Base-by-base conservation (phyloP, 2,329 filamentous ascomycete species). In the Cordyceps cicadae region DNA sequence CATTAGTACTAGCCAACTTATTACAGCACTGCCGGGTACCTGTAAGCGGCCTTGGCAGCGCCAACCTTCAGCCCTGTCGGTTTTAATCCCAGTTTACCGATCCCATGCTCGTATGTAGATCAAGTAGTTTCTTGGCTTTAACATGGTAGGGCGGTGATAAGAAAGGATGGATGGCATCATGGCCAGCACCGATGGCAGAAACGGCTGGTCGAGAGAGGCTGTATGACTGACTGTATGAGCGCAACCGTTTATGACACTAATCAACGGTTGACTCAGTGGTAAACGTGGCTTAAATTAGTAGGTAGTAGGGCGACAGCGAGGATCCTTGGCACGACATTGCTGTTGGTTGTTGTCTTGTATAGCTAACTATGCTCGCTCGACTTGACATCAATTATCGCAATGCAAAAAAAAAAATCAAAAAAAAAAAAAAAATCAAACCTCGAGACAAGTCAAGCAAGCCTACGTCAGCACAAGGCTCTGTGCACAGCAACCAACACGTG, bases 1-100 rank as follows among this genome's bases (percentile, higher is more conserved):
- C n/a, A n/a, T n/a, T n/a, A n/a, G n/a, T 24, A 24, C 24, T 24
- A 24, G 4, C 3, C 4, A 24, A 24, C 3, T 24, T 4, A 24
- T 24, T 24, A 24, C 24, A 24, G 24, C 24, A 24, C 24, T 24
- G 4, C n/a, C n/a, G n/a, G n/a, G 24, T 24, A 24, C 24, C 24
- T 24, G 24, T 24, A 24, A 4, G 24, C 4, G 24, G 34, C 34
- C 34, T 37, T 37, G 54, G 34, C 46, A 45, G 12, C 21, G 54
- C 54, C 54, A 57, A 57, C 29, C 54, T 34, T 57, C 45, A 57
- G 21, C 54, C 45, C 21, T 48, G 45, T 26, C 46, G 34, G 53
- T 2, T 24, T 50, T 24, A 24, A 29, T 8, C 29, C 29, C 29
- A 3, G n/a, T 26, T 49, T 21, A 5, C 17, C n/a, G 14, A 17